A percentile compares a stretch with the other conserved stretches of the same genome.
Evolutionary conservation across 2,329 filamentous ascomycete species (phyloP).

Genomic region (Didymella sp.): DNA sequence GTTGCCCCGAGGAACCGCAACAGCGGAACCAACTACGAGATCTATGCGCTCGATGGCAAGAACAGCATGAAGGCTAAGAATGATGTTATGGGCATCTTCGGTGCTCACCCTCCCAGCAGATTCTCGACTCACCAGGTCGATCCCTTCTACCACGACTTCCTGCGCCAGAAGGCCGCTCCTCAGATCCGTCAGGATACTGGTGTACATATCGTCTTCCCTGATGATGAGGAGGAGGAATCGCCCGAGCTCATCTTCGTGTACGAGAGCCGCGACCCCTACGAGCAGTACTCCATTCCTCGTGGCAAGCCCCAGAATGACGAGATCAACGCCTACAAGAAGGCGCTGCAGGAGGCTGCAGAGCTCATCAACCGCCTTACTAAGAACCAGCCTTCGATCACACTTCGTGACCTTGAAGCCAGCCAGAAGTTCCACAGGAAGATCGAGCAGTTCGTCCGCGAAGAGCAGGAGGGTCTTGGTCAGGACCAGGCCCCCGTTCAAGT

Average conservation of each 20-base stretch:
- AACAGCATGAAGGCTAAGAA: conserved; percentile 77
- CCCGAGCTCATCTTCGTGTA: conserved; percentile 75
- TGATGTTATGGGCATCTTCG: conserved; percentile 76
- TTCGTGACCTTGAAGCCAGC: conserved; percentile 62
- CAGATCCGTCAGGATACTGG: conserved; percentile 72
- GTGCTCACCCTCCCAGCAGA: conserved; percentile 74
- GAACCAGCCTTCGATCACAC: conserved; percentile 62
- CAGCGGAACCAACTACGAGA: conserved; percentile 79
- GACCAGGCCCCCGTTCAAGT: conserved; percentile 65
- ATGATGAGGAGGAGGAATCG: conserved; percentile 65
- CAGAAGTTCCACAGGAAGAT: conserved; percentile 70
- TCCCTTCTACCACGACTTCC: conserved; percentile 78
- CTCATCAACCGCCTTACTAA: conserved; percentile 62
- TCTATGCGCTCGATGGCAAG: conserved; percentile 86
- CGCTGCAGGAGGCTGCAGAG: conserved; percentile 65
- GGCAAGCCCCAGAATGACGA: conserved; percentile 64
- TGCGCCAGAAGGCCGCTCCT: conserved; percentile 69
- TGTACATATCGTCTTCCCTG: conserved; percentile 76
- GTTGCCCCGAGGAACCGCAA: conserved; percentile 75
- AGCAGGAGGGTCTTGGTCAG: conserved; percentile 59
- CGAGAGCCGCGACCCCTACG: conserved; percentile 66
- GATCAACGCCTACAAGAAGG: conserved; percentile 62
- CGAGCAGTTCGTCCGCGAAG: conserved; percentile 63
- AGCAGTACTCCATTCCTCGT: conserved; percentile 62
- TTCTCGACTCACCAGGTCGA: conserved; percentile 73